These are phyloP conservation scores for Rhodocollybia butyracea DNA, from an alignment of 768 basidiomycete genomes.

Conservation along the genomic window DNA sequence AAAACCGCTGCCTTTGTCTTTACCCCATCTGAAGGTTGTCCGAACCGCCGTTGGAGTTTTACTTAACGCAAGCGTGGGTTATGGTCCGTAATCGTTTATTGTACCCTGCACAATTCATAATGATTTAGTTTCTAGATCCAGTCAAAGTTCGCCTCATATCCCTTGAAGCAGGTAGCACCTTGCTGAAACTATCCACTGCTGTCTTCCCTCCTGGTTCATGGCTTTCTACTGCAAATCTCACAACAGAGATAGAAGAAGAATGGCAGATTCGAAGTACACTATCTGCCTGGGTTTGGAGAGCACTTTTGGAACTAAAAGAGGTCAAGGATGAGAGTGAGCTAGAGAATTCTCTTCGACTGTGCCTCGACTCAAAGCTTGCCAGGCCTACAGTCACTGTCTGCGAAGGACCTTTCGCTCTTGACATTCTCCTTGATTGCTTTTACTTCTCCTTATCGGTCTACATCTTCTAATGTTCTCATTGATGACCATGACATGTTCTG, in stretches of 20 bases:
- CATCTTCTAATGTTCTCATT: slow-evolving; percentile 37
- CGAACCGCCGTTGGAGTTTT: slow-evolving; percentile 78
- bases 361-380: neutral
- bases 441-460: slow-evolving; percentile 47
- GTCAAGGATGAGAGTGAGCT: slow-evolving; percentile 66
- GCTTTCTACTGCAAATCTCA: slow-evolving; percentile 31
- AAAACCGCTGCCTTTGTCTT: slow-evolving; percentile 48
- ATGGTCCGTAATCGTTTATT: slow-evolving; percentile 57
- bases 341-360: neutral
- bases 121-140: slow-evolving; percentile 47
- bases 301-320: slow-evolving; percentile 69
- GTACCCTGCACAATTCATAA: too few relatives aligned
- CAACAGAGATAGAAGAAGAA: slow-evolving; percentile 39
- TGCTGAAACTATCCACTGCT: slow-evolving; percentile 62
- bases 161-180: slow-evolving; percentile 63
- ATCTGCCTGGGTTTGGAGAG: slow-evolving; percentile 76
- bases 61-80: slow-evolving; percentile 74
- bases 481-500: slow-evolving; percentile 15
- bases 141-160: slow-evolving; percentile 67
- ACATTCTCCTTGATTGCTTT: slow-evolving; percentile 56
- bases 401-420: slow-evolving; percentile 62
- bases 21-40: slow-evolving; percentile 66
- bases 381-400: slow-evolving; percentile 59
- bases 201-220: slow-evolving; percentile 77
- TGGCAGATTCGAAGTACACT: slow-evolving; percentile 67